Evolutionary conservation across 73 alveolate genomes (phyloP).

Genomic region (Stentor coeruleus): DNA sequence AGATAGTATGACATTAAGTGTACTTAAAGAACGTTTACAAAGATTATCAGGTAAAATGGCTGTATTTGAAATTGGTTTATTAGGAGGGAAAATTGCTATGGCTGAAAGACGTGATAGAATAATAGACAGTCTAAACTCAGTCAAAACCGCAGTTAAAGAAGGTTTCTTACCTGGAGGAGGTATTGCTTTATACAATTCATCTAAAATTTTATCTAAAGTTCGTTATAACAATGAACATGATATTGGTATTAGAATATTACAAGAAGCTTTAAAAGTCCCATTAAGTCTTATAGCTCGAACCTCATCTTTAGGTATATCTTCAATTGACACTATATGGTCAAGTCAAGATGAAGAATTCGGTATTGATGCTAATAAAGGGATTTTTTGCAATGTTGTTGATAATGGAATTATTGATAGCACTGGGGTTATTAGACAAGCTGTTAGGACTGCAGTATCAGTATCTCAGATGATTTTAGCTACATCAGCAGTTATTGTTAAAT

Average conservation of each 20-base stretch:
- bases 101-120: conserved; percentile 80
- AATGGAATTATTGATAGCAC: conserved; percentile 22
- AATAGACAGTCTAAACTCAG: conserved; percentile 79
- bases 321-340: conserved; percentile 1
- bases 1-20: conserved; percentile 33
- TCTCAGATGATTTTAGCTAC: neutral
- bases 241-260: conserved; percentile 13
- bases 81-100: conserved; percentile 61
- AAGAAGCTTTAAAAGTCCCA: conserved; percentile 6
- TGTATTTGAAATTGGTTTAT: conserved; percentile 72
- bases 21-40: conserved; percentile 62
- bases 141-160: conserved; percentile 68
- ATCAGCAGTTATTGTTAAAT: neutral
- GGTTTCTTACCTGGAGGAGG: conserved; percentile 93
- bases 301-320: neutral
- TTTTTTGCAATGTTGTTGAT: neutral
- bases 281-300: neutral
- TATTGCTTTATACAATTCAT: conserved; percentile 66
- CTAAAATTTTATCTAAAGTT: conserved; percentile 34
- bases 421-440: neutral
- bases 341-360: conserved; percentile 16
- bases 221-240: neutral
- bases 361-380: neutral
- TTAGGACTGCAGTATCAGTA: conserved; percentile 8
- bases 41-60: conserved; percentile 71